Conservation (phyloP, 768 basidiomycete species). For the Suillus spraguei region DNA sequence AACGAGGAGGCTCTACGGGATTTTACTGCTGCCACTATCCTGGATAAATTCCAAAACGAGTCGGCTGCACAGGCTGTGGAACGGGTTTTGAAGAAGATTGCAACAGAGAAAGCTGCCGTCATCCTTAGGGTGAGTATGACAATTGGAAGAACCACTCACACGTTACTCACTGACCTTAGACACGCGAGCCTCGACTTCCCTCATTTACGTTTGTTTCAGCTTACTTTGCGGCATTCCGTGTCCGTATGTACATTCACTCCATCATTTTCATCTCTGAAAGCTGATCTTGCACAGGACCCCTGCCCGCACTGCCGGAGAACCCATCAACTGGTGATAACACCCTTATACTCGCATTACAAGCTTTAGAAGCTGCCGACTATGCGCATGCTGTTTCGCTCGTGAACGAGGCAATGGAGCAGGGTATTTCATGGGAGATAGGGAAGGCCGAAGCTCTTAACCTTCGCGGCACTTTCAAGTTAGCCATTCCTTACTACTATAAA, state of each 20-base stretch:
- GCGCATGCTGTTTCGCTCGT: conserved; percentile 75
- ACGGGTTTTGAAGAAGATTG: conserved; percentile 85
- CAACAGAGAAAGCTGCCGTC: conserved; percentile 70
- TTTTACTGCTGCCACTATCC: conserved; percentile 94
- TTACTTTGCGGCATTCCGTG: conserved; percentile 96
- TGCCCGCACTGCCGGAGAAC: conserved; percentile 71
- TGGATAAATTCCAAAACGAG: conserved; percentile 90
- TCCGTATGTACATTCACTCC: conserved; percentile 55
- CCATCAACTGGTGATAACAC: conserved; percentile 85
- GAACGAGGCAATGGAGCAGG: conserved; percentile 87
- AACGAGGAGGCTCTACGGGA: conserved; percentile 83
- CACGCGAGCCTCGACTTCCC: conserved; percentile 81
- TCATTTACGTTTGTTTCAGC: conserved; percentile 91
- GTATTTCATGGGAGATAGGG: conserved; percentile 71
- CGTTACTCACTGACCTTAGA: conserved; percentile 27
- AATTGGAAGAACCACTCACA: neutral
- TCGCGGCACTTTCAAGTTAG: conserved; percentile 93
- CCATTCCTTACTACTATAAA: conserved; percentile 13
- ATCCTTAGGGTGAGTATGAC: conserved; percentile 60
- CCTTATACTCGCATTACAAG: conserved; percentile 76
- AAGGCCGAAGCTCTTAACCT: conserved; percentile 91
- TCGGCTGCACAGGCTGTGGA: conserved; percentile 80
- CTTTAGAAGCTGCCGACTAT: conserved; percentile 85
- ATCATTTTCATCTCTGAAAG: neutral
- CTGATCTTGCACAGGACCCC: conserved; percentile 47